Conservation (phyloP, 257 asterid species). For the Solanum lycopersicoides region DNA sequence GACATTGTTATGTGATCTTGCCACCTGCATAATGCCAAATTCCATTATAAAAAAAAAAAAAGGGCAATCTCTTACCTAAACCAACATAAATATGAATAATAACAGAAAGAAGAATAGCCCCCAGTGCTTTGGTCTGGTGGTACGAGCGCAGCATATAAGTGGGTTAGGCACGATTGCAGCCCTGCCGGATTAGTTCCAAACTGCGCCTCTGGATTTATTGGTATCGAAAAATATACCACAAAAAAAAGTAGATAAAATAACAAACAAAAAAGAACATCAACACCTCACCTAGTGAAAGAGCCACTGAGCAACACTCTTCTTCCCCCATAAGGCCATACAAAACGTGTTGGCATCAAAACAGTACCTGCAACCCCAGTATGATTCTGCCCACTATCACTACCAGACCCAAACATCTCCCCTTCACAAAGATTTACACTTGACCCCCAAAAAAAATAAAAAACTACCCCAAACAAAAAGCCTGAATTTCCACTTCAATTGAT, state of each 20-base stretch:
- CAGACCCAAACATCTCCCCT: constrained; percentile 35
- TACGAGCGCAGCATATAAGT: not conserved
- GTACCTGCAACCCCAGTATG: constrained; percentile 18
- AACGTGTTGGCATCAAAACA: constrained; percentile 41
- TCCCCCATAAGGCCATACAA: constrained; percentile 78
- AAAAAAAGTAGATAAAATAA: not conserved
- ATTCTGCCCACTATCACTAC: constrained; percentile 24
- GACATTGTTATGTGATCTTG: constrained; percentile 53
- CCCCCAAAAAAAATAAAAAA: not conserved
- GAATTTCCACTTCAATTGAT: not conserved
- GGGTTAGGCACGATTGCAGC: not conserved
- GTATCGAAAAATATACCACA: not conserved
- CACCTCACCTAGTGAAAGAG: constrained; percentile 53
- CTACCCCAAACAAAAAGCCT: not conserved
- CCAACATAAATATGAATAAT: not conserved
- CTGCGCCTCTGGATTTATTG: not conserved
- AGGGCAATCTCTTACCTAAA: not conserved
- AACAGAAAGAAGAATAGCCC: not conserved
- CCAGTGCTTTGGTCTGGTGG: not conserved
- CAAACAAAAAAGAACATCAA: constrained; percentile 1
- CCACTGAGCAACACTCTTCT: constrained; percentile 57
- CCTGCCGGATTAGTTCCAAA: not conserved
- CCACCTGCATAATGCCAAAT: constrained; percentile 37
- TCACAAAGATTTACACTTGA: not conserved
- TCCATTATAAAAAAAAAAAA: not conserved